Evolutionary conservation across 306 rosid genomes (phyloP), one percentile per base, ranked within the genome.

Genomic region (Morella rubra): DNA sequence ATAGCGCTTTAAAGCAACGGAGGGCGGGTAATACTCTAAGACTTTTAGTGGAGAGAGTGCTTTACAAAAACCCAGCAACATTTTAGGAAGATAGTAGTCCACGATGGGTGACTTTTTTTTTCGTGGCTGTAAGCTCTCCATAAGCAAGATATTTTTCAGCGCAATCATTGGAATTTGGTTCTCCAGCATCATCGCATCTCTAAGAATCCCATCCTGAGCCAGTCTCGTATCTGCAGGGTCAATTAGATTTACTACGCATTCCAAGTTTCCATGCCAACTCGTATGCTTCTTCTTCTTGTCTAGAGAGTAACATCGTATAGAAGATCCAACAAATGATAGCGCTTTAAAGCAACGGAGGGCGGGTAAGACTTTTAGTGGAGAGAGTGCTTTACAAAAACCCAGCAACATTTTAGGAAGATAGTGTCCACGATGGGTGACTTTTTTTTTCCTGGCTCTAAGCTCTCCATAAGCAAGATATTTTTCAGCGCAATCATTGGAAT

Each of bases 141-240:
- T 8, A 2, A 0, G 1, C 67, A 37, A 32, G 75, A 84, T 62
- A 18, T 44, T 64, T 71, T 54, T 14, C 62, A 81, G 6, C 0
- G 56, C 55, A 46, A 50, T 4, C 7, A 72, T 27, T 1, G 87
- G 85, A 10, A 84, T 74, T 67, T 78, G 87, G 32, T 65, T 81
- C 71, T 77, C 83, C 0, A 81, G 80, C 87, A 81, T 74, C 54
- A 81, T 16, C 6, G 77, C 22, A 22, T 84, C 87, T 16, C 81
- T 64, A 1, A 77, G 9, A 18, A 55, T 73, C 24, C 81, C 73
- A 52, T 84, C 74, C 37, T 19, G 18, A 9, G 79, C 10, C 22
- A 80, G 4, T 56, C 76, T 80, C 8, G n/a, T 60, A 10, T 72
- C 82, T 44, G 55, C 16, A 5, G 19, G 7, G 24, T 20, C 4